Conservation (phyloP, 192 early-diverging fungal species). For the Geranomyces michiganensis region DNA sequence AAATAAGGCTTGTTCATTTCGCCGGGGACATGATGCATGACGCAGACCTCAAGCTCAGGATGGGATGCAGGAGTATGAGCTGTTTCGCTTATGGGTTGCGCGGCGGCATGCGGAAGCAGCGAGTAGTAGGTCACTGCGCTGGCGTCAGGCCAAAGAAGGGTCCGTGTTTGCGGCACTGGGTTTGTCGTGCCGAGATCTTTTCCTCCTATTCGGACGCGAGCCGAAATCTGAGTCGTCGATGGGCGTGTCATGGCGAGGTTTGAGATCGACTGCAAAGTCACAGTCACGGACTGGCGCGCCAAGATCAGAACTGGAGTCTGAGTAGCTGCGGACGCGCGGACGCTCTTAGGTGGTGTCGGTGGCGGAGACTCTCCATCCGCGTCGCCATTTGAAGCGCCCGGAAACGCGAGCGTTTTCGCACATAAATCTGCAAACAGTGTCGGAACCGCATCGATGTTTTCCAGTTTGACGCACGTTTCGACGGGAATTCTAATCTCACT, state of each 20-base stretch:
- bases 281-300: background rate
- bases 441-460: slow-evolving; percentile 40
- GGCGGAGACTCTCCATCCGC: slow-evolving; percentile 7
- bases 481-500: slow-evolving; percentile 35
- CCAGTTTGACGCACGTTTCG: slow-evolving; percentile 41
- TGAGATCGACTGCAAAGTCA: background rate
- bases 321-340: background rate
- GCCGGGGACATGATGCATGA: slow-evolving; percentile 26
- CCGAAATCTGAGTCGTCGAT: slow-evolving; percentile 22
- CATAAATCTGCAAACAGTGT: slow-evolving; percentile 25
- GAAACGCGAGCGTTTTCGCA: slow-evolving; percentile 4
- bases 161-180: slow-evolving; percentile 18
- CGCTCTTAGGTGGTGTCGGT: slow-evolving; percentile 18
- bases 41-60: slow-evolving; percentile 17
- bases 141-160: slow-evolving; percentile 1
- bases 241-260: slow-evolving; percentile 30
- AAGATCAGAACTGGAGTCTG: background rate
- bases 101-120: background rate
- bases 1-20: slow-evolving; percentile 7
- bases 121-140: background rate
- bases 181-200: slow-evolving; percentile 26
- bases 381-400: too few species aligned
- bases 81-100: too few species aligned
- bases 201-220: slow-evolving; percentile 13
- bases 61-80: background rate